Percentiles rank a stretch among this genome's conserved stretches.
Conservation (phyloP, 148 eudicot species). For the Camellia granthamiana region DNA sequence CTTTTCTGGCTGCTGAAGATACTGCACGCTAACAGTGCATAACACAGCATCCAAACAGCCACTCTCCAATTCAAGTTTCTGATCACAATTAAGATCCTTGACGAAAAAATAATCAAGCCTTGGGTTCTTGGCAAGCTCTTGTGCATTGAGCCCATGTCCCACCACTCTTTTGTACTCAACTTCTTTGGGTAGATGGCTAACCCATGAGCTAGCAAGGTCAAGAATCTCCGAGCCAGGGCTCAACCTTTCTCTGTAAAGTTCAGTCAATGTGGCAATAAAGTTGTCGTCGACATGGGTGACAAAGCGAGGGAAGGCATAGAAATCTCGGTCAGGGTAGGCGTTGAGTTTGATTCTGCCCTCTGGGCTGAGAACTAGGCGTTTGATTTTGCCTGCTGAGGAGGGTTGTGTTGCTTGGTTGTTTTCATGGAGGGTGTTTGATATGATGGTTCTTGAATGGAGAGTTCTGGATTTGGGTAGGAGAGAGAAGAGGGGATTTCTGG, state of each 20-base stretch:
- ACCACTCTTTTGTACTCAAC: constrained; percentile 54
- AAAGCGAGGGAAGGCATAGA: constrained; percentile 60
- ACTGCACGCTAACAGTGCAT: constrained; percentile 75
- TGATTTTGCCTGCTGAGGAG: constrained; percentile 44
- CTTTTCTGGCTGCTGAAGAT: constrained; percentile 77
- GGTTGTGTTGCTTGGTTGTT: constrained; percentile 13
- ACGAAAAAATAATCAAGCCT: constrained; percentile 65
- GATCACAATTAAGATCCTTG: constrained; percentile 60
- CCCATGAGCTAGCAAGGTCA: constrained; percentile 79
- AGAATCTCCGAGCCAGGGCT: constrained; percentile 50
- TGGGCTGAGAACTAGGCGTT: constrained; percentile 45
- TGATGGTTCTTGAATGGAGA: neutral
- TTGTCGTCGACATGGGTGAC: constrained; percentile 60
- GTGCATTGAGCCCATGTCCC: constrained; percentile 71
- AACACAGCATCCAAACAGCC: constrained; percentile 60
- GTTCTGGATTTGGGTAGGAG: neutral
- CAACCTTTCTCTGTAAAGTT: constrained; percentile 42
- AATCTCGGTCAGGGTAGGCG: constrained; percentile 43
- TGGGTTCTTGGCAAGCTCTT: constrained; percentile 57
- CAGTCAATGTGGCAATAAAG: constrained; percentile 51
- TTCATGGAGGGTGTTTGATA: constrained; percentile 22
- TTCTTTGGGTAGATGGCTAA: constrained; percentile 61
- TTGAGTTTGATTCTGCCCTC: constrained; percentile 57
- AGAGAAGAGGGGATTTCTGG: neutral
- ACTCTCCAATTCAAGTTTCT: constrained; percentile 38